Base-by-base conservation (phyloP, 2,329 filamentous ascomycete genomes). In the Zymoseptoria ardabiliae region DNA sequence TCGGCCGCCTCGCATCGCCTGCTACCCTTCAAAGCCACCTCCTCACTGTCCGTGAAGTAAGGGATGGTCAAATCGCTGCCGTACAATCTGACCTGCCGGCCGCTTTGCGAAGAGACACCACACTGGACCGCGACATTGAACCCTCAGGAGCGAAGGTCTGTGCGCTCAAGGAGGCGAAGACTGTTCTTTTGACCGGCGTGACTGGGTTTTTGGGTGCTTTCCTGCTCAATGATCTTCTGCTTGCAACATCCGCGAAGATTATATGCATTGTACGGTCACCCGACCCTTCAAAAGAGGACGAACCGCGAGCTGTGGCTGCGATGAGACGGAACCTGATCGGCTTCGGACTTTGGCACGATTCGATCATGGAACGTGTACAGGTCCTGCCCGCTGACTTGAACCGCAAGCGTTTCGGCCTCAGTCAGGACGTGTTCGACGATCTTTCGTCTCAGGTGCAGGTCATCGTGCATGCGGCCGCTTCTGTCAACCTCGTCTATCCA, bases 401-500 rank as follows among this genome's bases (percentile, higher is more conserved):
- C 5, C 80, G 85, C 41, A 85, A 84, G 68, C 81, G 83, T 1
- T 81, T 93, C 17, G 89, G 89, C 56, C 80, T 92, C 20, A 79
- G 85, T 0, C 80, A 82, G 0, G 82, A 87, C 11, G 79, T 77
- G 0, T 92, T 90, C 65, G 80, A 86, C 22, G 79, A 85, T 25
- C 78, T 92, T 7, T 85, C 85, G 1, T 73, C 77, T 10, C 82
- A 85, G 6, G 79, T 90, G 0, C 80, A 92, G 62, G 88, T 91
- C 41, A 87, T 93, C 58, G 79, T 92, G 1, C 89, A 93, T 70
- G 86, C 88, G 41, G 89, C 85, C 23, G 89, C 89, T 4, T 89
- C 86, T 0, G 89, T 93, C 68, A 91, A 91, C 70, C 77, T 93
- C 54, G 88, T 93, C 0, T 92, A 93, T 65, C 89, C 89, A 0